Evolutionary conservation across 495 filamentous ascomycete genomes (phyloP), one percentile per base, ranked within the genome.

Genomic region (Letharia lupina): DNA sequence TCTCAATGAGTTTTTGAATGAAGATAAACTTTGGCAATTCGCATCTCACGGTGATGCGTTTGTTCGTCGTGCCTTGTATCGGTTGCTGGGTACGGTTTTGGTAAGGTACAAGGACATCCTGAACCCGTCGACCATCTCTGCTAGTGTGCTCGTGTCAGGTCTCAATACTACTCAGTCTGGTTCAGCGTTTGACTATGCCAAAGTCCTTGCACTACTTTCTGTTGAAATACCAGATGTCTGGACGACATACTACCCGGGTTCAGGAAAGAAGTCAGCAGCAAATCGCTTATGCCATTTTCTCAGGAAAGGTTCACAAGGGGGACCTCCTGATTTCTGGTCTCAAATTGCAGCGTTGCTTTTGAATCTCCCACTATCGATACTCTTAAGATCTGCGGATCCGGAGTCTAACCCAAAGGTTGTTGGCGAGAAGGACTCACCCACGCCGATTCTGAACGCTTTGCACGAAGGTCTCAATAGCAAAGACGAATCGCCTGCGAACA

Each of bases 241-340:
- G 94, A 89, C 84, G 5, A 78, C 82, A 0, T 78, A 86, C 45
- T 89, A 89, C 71, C 79, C 74, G 20, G 79, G 80, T 20, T 62
- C 64, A 11, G 80, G 80, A 64, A 93, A 91, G 72, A 88, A 85
- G 50, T 78, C 87, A 37, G 81, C 87, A 0, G 76, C 86, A 1
- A 81, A 82, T 41, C 80, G 86, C 39, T 70, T 98, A 5, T 82
- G 80, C 42, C 79, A 84, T 28, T 95, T 95, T 70, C 77, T 97
- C n/a, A 84, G 88, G 64, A 86, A 86, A 70, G 94, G 95, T 57
- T 95, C 93, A 2, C 89, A 96, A 69, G 84, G 83, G 11, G 85
- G 88, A 15, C 75, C 83, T 4, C 75, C 79, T 4, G 82, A 82
- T 7, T 96, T 85, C 73, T 98, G 94, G 94, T 69, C 76, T 20